Evolutionary conservation across 2,329 filamentous ascomycete species (phyloP), one percentile per base, ranked within the genome.

Genomic region (Penicillium sp.): DNA sequence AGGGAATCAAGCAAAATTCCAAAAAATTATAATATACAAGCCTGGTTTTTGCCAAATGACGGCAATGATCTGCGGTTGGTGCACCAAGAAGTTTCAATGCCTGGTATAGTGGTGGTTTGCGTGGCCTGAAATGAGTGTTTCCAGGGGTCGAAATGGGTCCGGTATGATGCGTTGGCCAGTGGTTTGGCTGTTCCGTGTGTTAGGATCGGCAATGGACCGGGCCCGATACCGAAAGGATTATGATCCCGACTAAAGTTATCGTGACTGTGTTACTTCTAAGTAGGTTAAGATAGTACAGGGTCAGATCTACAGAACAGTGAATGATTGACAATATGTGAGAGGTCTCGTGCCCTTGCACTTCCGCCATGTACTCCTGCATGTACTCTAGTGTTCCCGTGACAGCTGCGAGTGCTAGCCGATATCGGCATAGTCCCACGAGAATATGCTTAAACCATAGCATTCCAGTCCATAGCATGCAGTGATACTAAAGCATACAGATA

Each of bases 351-450:
- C 29, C 33, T 39, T 50, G 33, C 33, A 50, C 52, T 14, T 23
- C 26, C n/a, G 37, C 13, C 19, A 37, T 37, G 53, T 55, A 50
- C 35, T 48, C 53, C 53, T 64, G 61, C 61, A 65, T 58, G 50
- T 63, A 59, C 52, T 50, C 54, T 44, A 21, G 31, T 52, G 52
- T 26, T 31, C 25, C 39, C 39, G 39, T 42, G 26, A 48, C 47
- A 44, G 35, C 55, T 62, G 55, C 42, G 14, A 63, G 37, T 46
- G 35, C 33, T 57, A 61, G 49, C 59, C 61, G 61, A 60, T 61
- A 54, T 63, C 59, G 61, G 64, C 50, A 53, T 54, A 60, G 49
- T 21, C 6, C 19, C 19, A 19, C 14, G 10, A 21, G 5, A 21
- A 42, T 21, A 13, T 23, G 19, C 37, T 42, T 21, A 42, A 23